Evolutionary conservation across 1,284 basidiomycete species (phyloP), one percentile per base, ranked within the genome.

Genomic region (Cryptococcus wingfieldii): DNA sequence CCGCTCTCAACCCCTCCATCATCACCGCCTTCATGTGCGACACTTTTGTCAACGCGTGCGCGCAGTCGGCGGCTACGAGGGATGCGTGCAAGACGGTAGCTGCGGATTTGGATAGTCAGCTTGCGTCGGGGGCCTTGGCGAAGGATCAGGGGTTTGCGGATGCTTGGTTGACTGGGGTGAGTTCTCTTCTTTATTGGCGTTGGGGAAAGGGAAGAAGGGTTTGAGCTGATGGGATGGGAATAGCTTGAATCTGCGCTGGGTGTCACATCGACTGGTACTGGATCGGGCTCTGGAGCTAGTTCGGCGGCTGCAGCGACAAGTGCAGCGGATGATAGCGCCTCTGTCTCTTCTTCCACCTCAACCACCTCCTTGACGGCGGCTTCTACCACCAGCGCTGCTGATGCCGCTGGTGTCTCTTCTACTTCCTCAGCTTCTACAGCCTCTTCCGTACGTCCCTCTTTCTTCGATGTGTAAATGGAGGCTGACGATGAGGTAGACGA

Each of bases 1-100:
- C 62, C 14, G 83, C 83, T 3, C 78, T 83, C 57, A 80, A 80
- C 65, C 80, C 82, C 58, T 76, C 75, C 58, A 82, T 84, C 73
- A 83, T 84, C 69, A 77, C 80, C 18, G 53, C 60, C 39, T 63
- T 61, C 47, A 70, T 66, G 59, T 76, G 74, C 59, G 66, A 75
- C 59, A 70, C 66, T 13, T 67, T 76, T 39, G 67, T 71, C 43
- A 73, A 74, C 56, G 64, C 61, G 10, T 76, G 74, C 54, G 70
- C 62, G 9, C 65, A 65, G 25, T 64, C 64, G 4, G 61, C 60
- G 18, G 54, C 61, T 19, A 68, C 65, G 18, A 50, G 62, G 39
- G 54, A 62, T 48, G 50, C 50, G 38, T 66, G 66, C 57, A 51
- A 61, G 37, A 53, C 43, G 3, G 62, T 68, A n/a, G 56, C 62